Percentiles rank a stretch among this genome's conserved stretches.
Conservation (phyloP, 1,284 basidiomycete genomes). For the Puccinia horiana region DNA sequence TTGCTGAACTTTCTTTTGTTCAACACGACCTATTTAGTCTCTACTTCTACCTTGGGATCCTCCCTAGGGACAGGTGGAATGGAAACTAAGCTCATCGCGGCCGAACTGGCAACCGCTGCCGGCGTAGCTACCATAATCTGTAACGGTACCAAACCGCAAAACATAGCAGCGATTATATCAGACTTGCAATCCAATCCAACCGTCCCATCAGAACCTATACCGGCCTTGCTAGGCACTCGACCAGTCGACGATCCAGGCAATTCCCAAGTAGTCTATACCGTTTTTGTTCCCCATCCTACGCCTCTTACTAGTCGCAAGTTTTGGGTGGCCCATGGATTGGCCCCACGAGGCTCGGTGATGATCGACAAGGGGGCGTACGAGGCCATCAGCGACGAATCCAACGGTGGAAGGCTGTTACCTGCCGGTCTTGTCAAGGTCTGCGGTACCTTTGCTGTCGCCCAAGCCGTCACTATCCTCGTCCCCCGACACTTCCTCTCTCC, state of each 20-base stretch:
- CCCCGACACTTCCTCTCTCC: slow-evolving; percentile 1
- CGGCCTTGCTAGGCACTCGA: neutral
- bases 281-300: slow-evolving; percentile 16
- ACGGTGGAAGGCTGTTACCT: slow-evolving; percentile 83
- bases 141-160: slow-evolving; percentile 59
- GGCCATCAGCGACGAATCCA: slow-evolving; percentile 78
- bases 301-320: slow-evolving; percentile 67
- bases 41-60: slow-evolving; percentile 85
- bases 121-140: slow-evolving; percentile 93
- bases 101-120: slow-evolving; percentile 92
- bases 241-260: neutral
- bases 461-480: slow-evolving; percentile 80
- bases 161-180: slow-evolving; percentile 6
- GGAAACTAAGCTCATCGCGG: slow-evolving; percentile 98
- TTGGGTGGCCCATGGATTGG: slow-evolving; percentile 91
- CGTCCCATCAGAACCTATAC: neutral
- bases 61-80: slow-evolving; percentile 95
- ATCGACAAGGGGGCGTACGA: slow-evolving; percentile 85
- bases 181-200: slow-evolving; percentile 11
- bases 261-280: slow-evolving; percentile 21
- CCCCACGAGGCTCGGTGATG: slow-evolving; percentile 80
- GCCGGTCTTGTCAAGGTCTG: slow-evolving; percentile 84
- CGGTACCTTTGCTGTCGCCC: slow-evolving; percentile 87
- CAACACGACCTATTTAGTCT: slow-evolving; percentile 66
- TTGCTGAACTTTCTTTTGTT: neutral